Percentiles rank a stretch among this genome's conserved stretches.
These are phyloP conservation scores for Terana coerulea DNA, from an alignment of 768 basidiomycete species.

Conservation along the genomic window DNA sequence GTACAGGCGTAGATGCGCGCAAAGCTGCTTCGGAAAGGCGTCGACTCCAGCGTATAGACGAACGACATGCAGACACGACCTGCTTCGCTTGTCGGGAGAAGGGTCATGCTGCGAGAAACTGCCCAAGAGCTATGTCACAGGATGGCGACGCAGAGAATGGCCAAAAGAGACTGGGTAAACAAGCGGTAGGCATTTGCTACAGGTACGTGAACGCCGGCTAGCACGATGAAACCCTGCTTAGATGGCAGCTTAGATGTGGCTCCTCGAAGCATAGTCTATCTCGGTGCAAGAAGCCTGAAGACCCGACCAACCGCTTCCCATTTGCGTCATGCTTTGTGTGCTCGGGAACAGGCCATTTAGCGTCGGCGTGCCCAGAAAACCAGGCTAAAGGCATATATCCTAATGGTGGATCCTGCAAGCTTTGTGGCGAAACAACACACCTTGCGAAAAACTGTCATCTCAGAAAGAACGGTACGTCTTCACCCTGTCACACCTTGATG, in stretches of 20 bases:
- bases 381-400: constrained; percentile 81
- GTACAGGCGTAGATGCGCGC: constrained; percentile 22
- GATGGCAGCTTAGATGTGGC: constrained; percentile 57
- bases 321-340: constrained; percentile 94
- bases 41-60: constrained; percentile 58
- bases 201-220: constrained; percentile 16
- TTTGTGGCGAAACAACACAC: constrained; percentile 83
- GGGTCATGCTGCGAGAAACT: constrained; percentile 83
- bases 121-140: constrained; percentile 46
- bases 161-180: constrained; percentile 43
- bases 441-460: constrained; percentile 80
- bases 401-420: constrained; percentile 85
- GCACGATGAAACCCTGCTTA: not conserved
- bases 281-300: constrained; percentile 63
- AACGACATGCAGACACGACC: constrained; percentile 53
- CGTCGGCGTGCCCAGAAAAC: constrained; percentile 80
- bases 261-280: constrained; percentile 75
- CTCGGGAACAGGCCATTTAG: constrained; percentile 77
- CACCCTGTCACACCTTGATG: not conserved
- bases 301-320: constrained; percentile 68
- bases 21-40: constrained; percentile 49
- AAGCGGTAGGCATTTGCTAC: constrained; percentile 62
- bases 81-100: constrained; percentile 86
- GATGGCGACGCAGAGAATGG: constrained; percentile 17
- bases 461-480: constrained; percentile 48